These are phyloP conservation scores for Termitomyces sp. DNA, from an alignment of 768 basidiomycete species.

Conservation along the genomic window DNA sequence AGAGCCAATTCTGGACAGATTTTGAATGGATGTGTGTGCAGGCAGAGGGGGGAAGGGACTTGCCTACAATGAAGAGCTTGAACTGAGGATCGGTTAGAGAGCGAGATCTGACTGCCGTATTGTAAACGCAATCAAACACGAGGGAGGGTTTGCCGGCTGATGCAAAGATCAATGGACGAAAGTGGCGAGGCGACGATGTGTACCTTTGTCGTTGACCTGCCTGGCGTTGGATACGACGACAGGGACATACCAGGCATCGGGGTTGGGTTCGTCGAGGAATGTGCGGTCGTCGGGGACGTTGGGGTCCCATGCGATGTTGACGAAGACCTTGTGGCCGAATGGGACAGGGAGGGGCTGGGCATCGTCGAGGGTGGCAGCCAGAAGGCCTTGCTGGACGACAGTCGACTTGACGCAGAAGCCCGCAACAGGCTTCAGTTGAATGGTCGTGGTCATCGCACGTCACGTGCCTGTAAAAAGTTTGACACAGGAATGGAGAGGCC, in stretches of 20 bases:
- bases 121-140: conserved; percentile 71
- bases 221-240: conserved; percentile 62
- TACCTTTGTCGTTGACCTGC: conserved; percentile 67
- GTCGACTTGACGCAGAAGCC: conserved; percentile 71
- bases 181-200: not conserved
- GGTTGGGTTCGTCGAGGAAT: conserved; percentile 30
- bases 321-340: conserved; percentile 54
- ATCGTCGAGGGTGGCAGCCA: conserved; percentile 12
- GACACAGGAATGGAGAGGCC: not conserved
- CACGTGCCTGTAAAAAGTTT: conserved; percentile 5
- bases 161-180: conserved; percentile 1
- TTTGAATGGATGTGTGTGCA: not conserved
- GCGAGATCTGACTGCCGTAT: conserved; percentile 53
- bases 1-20: conserved; percentile 52
- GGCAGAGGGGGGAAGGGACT: conserved; percentile 13
- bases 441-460: conserved; percentile 13
- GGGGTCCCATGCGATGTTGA: conserved; percentile 68
- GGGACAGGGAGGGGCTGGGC: conserved; percentile 10
- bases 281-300: conserved; percentile 65
- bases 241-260: conserved; percentile 58
- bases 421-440: conserved; percentile 49
- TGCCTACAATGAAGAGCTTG: conserved; percentile 66
- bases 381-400: conserved; percentile 23
- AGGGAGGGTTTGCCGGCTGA: conserved; percentile 63
- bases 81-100: conserved; percentile 56